Evolutionary conservation across 1,284 basidiomycete species (phyloP).

Genomic region (Pterulicium gracile): DNA sequence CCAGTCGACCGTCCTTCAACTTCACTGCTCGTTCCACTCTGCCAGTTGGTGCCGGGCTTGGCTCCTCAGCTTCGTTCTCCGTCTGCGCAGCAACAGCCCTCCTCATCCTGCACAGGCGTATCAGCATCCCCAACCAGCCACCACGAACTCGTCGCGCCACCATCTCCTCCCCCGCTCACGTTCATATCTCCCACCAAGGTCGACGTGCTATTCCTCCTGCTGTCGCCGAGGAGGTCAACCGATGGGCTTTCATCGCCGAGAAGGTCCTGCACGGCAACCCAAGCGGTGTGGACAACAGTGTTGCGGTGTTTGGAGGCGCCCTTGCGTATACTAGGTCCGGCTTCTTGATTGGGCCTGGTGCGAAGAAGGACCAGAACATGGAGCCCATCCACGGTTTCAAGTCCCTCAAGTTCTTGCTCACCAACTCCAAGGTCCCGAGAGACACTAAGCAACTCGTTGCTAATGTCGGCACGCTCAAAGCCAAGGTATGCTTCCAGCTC

Average conservation of each 20-base stretch:
- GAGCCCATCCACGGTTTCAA: slow-evolving; percentile 67
- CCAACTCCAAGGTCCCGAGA: slow-evolving; percentile 86
- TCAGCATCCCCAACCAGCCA: slow-evolving; percentile 41
- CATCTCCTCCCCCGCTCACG: slow-evolving; percentile 26
- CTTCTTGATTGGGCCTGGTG: slow-evolving; percentile 59
- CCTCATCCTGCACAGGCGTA: slow-evolving; percentile 60
- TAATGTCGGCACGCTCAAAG: slow-evolving; percentile 69
- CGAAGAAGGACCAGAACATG: slow-evolving; percentile 31
- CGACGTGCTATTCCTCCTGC: slow-evolving; percentile 48
- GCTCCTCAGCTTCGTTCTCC: slow-evolving; percentile 94
- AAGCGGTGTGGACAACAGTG: slow-evolving; percentile 95
- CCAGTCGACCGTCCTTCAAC: slow-evolving; percentile 56
- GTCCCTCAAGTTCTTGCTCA: slow-evolving; percentile 74
- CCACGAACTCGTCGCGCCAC: slow-evolving; percentile 30
- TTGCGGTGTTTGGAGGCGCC: slow-evolving; percentile 89
- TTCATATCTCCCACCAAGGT: slow-evolving; percentile 55
- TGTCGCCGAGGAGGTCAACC: slow-evolving; percentile 74
- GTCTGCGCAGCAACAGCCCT: slow-evolving; percentile 78
- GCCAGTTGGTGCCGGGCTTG: slow-evolving; percentile 97
- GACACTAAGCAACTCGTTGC: slow-evolving; percentile 95
- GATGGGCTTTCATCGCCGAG: slow-evolving; percentile 92
- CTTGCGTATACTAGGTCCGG: slow-evolving; percentile 82
- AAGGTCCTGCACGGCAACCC: slow-evolving; percentile 98
- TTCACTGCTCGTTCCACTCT: slow-evolving; percentile 86
- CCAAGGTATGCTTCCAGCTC: slow-evolving; percentile 34